Evolutionary conservation across 2,329 filamentous ascomycete species (phyloP).

Genomic region (Chaetomiaceae sp.): DNA sequence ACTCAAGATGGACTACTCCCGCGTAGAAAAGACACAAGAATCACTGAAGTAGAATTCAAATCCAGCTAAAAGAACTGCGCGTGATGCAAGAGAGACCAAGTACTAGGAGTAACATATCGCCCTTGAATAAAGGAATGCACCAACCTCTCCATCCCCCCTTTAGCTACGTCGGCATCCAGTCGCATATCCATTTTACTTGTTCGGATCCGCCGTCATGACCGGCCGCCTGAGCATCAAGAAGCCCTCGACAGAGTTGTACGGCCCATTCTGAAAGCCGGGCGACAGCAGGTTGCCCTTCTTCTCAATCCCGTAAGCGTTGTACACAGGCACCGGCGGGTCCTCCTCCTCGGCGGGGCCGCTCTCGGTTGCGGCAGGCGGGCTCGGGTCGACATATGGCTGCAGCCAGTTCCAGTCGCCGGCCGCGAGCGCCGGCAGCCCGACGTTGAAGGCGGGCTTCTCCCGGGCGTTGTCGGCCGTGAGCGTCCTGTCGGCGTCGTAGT

Average conservation of each 20-base stretch:
- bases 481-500: not conserved
- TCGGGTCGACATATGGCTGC: conserved; percentile 20
- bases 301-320: not conserved
- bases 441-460: not conserved
- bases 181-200: no score
- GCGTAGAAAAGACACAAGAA: no score
- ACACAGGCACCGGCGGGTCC: not conserved
- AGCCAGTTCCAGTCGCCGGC: conserved; percentile 31
- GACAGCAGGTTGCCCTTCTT: not conserved
- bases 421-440: conserved; percentile 5
- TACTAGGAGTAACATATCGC: no score
- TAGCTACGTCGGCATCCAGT: no score
- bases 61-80: no score
- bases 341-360: not conserved
- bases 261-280: not conserved
- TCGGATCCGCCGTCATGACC: not conserved
- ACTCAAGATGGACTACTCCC: no score
- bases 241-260: not conserved
- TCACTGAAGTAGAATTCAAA: no score
- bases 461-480: not conserved
- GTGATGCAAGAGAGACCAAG: no score
- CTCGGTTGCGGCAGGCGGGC: not conserved
- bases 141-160: no score
- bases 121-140: no score
- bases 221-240: not conserved